These are phyloP conservation scores for Quercus dentata DNA, from an alignment of 306 rosid genomes.

Conservation along the genomic window DNA sequence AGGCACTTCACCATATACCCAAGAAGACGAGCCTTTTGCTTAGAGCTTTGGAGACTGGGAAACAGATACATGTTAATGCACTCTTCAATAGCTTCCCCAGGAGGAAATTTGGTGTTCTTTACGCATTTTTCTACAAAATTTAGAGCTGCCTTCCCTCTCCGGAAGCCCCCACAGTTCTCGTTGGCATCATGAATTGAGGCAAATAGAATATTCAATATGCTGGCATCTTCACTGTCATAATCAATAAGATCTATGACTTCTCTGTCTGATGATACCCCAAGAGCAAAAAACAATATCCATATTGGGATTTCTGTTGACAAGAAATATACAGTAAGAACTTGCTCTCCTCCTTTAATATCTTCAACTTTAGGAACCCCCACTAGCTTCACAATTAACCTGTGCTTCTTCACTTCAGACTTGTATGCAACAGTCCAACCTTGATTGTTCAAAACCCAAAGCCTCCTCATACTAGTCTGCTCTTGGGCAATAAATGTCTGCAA, in stretches of 20 bases:
- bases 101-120: constrained; percentile 66
- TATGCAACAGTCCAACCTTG: constrained; percentile 63
- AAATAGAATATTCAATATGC: constrained; percentile 56
- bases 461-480: constrained; percentile 69
- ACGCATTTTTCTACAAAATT: constrained; percentile 36
- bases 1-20: constrained; percentile 95
- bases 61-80: constrained; percentile 57
- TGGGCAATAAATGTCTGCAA: constrained; percentile 92
- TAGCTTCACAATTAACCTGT: constrained; percentile 63
- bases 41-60: constrained; percentile 54
- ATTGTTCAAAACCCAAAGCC: constrained; percentile 64
- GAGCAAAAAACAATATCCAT: constrained; percentile 82
- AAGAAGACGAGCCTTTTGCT: constrained; percentile 72
- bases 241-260: constrained; percentile 74
- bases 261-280: constrained; percentile 77
- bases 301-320: constrained; percentile 74
- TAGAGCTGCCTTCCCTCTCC: constrained; percentile 43
- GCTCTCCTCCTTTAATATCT: constrained; percentile 60
- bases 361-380: constrained; percentile 47
- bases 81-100: constrained; percentile 63
- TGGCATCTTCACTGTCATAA: constrained; percentile 49
- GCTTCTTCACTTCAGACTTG: constrained; percentile 74
- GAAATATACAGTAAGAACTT: constrained; percentile 64
- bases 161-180: constrained; percentile 44
- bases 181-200: constrained; percentile 79